phyloP scores from a whole-genome alignment of 192 early-diverging fungal species.

The Coemansia furcata region DNA sequence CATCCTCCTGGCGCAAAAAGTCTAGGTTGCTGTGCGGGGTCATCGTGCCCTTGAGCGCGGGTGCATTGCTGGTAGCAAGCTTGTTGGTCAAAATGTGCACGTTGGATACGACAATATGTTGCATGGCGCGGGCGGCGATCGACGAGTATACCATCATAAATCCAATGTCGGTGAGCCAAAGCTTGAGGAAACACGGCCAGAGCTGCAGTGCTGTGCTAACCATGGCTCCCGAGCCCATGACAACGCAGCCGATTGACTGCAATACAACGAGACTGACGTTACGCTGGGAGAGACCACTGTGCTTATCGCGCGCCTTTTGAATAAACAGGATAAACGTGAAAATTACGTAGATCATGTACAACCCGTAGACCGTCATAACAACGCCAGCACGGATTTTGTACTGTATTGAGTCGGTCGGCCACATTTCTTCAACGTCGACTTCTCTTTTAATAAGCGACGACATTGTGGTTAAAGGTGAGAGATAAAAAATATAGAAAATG shows the following conservation, averaged over 20 bases:
- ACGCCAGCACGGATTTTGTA: constrained; percentile 39
- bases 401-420: constrained; percentile 10
- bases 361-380: constrained; percentile 14
- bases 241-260: constrained; percentile 21
- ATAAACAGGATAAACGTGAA: constrained; percentile 38
- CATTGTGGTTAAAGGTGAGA: not conserved
- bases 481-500: constrained; percentile 8
- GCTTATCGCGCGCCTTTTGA: constrained; percentile 41
- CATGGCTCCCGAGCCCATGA: constrained; percentile 21
- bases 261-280: constrained; percentile 21
- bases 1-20: constrained; percentile 5
- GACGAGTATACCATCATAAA: constrained; percentile 27
- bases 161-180: constrained; percentile 36
- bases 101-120: constrained; percentile 42
- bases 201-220: constrained; percentile 29
- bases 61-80: constrained; percentile 28
- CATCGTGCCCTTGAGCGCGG: constrained; percentile 21
- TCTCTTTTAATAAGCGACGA: not conserved
- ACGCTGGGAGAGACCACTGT: constrained; percentile 40
- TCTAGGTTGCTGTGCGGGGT: constrained; percentile 17
- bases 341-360: constrained; percentile 29
- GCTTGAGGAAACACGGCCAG: constrained; percentile 44
- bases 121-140: constrained; percentile 25
- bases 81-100: constrained; percentile 36
- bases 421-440: constrained; percentile 10